Evolutionary conservation across 2,329 filamentous ascomycete species (phyloP), one percentile per base, ranked within the genome.

Genomic region (Parascedosporium putredinis): DNA sequence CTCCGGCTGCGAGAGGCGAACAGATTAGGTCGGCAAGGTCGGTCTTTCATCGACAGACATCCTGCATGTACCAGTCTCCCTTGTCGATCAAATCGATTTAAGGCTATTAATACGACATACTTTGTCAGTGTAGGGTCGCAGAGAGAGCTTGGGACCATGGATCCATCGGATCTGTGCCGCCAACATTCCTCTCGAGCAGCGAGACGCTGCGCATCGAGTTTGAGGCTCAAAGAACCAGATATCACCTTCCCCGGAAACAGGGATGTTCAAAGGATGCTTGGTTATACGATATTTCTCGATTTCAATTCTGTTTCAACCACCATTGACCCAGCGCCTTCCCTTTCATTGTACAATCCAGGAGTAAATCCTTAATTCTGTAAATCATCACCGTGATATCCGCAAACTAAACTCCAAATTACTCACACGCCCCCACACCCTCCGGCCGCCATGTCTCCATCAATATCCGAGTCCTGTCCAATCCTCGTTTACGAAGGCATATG

Each of bases 401-500:
- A 12, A n/a, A 16, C 36, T 42, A 22, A 25, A 36, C 14, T 49
- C 18, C 14, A 20, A 16, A 24, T 51, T 38, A 7, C 31, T 42
- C 18, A 34, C 25, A 22, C n/a, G 16, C 18, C 18, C 24, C 38
- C 24, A 20, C 31, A 20, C 16, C 24, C 8, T 47, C 18, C 16
- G n/a, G 23, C 8, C 33, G 20, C 20, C 33, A 36, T 36, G n/a
- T 20, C 18, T 22, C 23, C 38, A 24, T 42, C 7, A 24, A 10
- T 23, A 12, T 16, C 22, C 16, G 8, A 8, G 14, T 12, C 6
- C 48, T 20, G 10, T 8, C 5, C 20, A 16, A 10, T 42, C 16
- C 6, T 45, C 27, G 12, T 18, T 64, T 74, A 79, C 62, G 78
- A 61, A 10, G 79, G 80, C 80, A 84, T 83, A 63, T 81, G 67